Percentiles rank a stretch among this genome's conserved stretches.
phyloP scores from a whole-genome alignment of 2,329 filamentous ascomycete species.

The Penicillium sp. region DNA sequence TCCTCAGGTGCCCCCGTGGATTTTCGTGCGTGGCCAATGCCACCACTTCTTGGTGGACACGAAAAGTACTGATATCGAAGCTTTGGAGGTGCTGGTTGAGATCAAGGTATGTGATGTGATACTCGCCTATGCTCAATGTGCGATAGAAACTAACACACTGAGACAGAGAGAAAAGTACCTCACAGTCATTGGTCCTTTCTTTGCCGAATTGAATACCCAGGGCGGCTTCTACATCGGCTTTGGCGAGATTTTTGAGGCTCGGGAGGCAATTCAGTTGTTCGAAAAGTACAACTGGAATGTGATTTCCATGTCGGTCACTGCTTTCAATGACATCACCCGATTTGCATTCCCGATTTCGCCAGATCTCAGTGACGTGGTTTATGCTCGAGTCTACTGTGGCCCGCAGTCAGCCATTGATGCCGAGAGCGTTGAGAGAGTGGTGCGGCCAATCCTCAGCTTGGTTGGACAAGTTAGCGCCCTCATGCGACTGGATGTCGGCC shows the following conservation, averaged over 20 bases:
- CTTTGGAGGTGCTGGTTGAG: not conserved
- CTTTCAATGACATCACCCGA: not conserved
- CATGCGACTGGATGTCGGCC: not conserved
- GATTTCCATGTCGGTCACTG: not conserved
- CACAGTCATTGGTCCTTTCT: constrained; percentile 8
- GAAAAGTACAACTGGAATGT: not conserved
- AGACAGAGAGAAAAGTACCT: not conserved
- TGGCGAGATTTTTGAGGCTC: constrained; percentile 5
- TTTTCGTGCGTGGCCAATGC: no score
- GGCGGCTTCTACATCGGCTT: constrained; percentile 12
- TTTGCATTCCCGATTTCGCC: not conserved
- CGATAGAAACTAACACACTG: not conserved
- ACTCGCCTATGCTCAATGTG: not conserved
- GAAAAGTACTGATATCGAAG: constrained; percentile 6
- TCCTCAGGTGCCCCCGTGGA: no score
- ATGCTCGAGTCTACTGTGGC: constrained; percentile 8
- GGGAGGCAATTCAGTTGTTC: not conserved
- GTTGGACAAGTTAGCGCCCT: constrained; percentile 4
- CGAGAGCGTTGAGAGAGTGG: not conserved
- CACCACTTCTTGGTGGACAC: constrained; percentile 4
- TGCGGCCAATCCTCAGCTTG: constrained; percentile 4
- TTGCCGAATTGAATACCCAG: constrained; percentile 5
- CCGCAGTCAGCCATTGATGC: not conserved
- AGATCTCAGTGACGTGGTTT: constrained; percentile 9
- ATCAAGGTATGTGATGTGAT: constrained; percentile 2